Evolutionary conservation across 441 rosid genomes (phyloP), one percentile per base, ranked within the genome.

Genomic region (Aquilaria agallochum): DNA sequence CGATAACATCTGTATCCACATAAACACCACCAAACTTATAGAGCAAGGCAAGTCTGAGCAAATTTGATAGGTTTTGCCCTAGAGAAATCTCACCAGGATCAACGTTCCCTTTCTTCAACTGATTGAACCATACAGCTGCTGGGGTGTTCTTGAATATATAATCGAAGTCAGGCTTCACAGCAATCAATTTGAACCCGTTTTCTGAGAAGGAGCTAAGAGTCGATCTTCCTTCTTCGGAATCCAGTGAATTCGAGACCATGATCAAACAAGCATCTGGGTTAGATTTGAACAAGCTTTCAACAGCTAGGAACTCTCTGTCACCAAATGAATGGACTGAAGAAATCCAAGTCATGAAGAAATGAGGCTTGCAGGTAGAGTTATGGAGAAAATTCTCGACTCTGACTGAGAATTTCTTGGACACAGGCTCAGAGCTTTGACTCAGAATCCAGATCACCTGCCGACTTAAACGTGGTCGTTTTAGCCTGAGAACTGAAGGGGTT

Each of bases 281-380:
- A 4, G 76, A 79, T 52, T 78, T 82, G 67, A 86, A 88, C 62
- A 90, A 65, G 40, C 89, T 86, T 71, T 90, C 90, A 8, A 90
- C 31, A 2, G 75, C 71, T 62, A 90, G 71, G 34, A 68, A 14
- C 50, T 90, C 98, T 64, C 95, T 59, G 1, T 74, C 77, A 58
- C 92, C 80, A 50, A 86, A 86, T 46, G 89, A 79, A n/a, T 75
- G 78, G 0, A 80, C 60, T 9, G 89, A 74, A 32, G 93, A 86
- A 65, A 90, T 92, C 97, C 97, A 88, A 3, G 98, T 92, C 94
- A 92, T 88, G 80, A 92, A 92, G 74, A 92, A 80, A 51, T 77
- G 71, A 45, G 76, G 69, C 76, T 82, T 76, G 56, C 98, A 92
- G 4, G 65, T 68, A 4, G 83, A 74, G 31, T 70, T 76, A 9